Conservation (phyloP, 345 rosid species). For the Citrus mangshanensis region DNA sequence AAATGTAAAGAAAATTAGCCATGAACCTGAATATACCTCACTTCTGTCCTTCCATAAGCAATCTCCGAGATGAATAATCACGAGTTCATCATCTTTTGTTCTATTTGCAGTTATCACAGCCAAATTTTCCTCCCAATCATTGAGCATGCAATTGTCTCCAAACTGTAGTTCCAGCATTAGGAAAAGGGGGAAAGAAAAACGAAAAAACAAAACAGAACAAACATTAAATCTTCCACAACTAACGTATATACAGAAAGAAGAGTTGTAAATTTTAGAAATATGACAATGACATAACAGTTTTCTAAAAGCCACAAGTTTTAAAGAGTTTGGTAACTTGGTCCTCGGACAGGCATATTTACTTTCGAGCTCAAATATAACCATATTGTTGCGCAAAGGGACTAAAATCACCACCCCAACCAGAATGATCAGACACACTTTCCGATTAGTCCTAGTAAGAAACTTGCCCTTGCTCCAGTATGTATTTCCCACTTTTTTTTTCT, state of each 20-base stretch:
- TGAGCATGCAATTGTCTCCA: conserved; percentile 82
- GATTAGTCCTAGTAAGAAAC: background rate
- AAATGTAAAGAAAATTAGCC: conserved; percentile 7
- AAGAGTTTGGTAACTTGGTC: background rate
- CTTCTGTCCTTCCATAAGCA: conserved; percentile 96
- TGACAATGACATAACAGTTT: background rate
- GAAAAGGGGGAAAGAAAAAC: background rate
- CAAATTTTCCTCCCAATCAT: conserved; percentile 97
- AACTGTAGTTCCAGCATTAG: conserved; percentile 38
- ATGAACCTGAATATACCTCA: conserved; percentile 54
- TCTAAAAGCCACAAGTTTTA: background rate
- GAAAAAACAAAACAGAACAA: background rate
- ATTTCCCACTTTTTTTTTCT: background rate
- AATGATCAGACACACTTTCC: background rate
- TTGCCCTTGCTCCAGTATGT: background rate
- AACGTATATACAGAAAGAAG: background rate
- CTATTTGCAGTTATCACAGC: conserved; percentile 96
- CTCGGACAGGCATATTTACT: background rate
- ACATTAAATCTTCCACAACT: background rate
- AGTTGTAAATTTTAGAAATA: background rate
- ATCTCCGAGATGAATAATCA: conserved; percentile 95
- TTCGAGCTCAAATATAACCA: background rate
- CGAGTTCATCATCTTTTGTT: conserved; percentile 94
- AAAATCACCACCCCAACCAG: background rate
- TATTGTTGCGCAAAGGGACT: background rate